These are phyloP conservation scores for Phlebiopsis gigantea DNA, from an alignment of 768 basidiomycete genomes.

Conservation along the genomic window DNA sequence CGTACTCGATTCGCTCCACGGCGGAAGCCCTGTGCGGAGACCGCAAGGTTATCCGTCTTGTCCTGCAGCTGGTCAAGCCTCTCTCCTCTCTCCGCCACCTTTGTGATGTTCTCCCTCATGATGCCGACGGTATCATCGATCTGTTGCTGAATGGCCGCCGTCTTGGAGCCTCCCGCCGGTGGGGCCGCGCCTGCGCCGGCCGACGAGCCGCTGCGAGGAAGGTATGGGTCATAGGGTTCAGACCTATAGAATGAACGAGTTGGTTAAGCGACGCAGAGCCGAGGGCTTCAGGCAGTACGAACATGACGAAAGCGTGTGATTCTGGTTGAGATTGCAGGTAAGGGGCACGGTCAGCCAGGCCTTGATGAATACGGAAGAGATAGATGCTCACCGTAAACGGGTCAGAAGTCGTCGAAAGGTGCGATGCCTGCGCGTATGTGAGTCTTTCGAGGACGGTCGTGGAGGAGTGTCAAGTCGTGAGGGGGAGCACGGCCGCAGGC, in stretches of 20 bases:
- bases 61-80: slow-evolving; percentile 91
- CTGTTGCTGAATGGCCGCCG: slow-evolving; percentile 92
- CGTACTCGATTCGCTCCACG: slow-evolving; percentile 95
- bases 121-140: slow-evolving; percentile 96
- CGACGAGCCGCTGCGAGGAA: slow-evolving; percentile 77
- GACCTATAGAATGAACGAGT: slow-evolving; percentile 54
- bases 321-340: slow-evolving; percentile 5
- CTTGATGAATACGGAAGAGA: neutral
- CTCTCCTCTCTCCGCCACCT: slow-evolving; percentile 94
- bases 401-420: neutral
- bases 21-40: slow-evolving; percentile 98
- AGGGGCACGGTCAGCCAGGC: neutral
- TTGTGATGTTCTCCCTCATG: slow-evolving; percentile 97
- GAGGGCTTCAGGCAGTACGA: slow-evolving; percentile 5
- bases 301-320: slow-evolving; percentile 14
- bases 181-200: slow-evolving; percentile 39
- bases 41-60: slow-evolving; percentile 99
- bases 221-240: slow-evolving; percentile 98
- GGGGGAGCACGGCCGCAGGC: slow-evolving; percentile 10
- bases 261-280: neutral
- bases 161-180: slow-evolving; percentile 68
- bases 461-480: slow-evolving; percentile 12
- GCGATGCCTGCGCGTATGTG: slow-evolving; percentile 6
- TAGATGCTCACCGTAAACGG: slow-evolving; percentile 8
- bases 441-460: slow-evolving; percentile 11